A percentile compares a stretch with the other conserved stretches of the same genome.
phyloP scores from a whole-genome alignment of 495 filamentous ascomycete species.

The Tetracladium marchalianum region DNA sequence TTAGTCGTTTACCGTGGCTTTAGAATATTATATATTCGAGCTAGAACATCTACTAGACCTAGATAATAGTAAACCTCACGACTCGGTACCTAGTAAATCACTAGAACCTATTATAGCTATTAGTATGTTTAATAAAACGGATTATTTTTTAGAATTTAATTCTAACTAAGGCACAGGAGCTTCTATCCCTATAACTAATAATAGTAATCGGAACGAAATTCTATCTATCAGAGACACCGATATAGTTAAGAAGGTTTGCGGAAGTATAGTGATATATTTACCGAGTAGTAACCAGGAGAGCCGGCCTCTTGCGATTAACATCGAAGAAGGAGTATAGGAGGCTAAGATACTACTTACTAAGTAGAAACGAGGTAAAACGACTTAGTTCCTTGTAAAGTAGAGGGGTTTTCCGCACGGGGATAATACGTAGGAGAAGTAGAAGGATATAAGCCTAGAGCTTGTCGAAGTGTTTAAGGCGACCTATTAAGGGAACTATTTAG shows the following conservation, averaged over 20 bases:
- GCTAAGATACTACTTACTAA: slow-evolving; percentile 16
- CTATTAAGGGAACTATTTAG: slow-evolving; percentile 12
- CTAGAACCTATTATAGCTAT: not conserved
- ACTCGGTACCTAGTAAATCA: not conserved
- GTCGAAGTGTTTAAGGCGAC: slow-evolving; percentile 12
- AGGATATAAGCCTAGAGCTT: slow-evolving; percentile 13
- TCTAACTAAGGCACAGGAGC: not conserved
- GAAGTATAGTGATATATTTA: slow-evolving; percentile 3
- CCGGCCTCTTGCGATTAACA: slow-evolving; percentile 6
- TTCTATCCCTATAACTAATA: not conserved
- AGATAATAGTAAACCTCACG: not conserved
- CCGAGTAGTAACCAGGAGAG: slow-evolving; percentile 4
- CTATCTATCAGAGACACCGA: not conserved
- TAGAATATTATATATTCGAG: not conserved
- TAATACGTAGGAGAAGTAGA: slow-evolving; percentile 11
- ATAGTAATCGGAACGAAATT: not conserved
- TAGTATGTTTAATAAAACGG: not conserved
- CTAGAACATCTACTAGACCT: not conserved
- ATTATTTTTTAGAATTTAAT: not conserved
- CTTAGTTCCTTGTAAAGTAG: slow-evolving; percentile 14
- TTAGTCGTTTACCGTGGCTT: not conserved
- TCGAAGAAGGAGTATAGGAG: slow-evolving; percentile 9
- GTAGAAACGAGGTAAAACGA: slow-evolving; percentile 14
- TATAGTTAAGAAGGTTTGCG: not conserved
- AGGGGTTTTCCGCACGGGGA: slow-evolving; percentile 13